These are phyloP conservation scores for Colletotrichum trifolii DNA, from an alignment of 2,329 filamentous ascomycete genomes.

Conservation along the genomic window DNA sequence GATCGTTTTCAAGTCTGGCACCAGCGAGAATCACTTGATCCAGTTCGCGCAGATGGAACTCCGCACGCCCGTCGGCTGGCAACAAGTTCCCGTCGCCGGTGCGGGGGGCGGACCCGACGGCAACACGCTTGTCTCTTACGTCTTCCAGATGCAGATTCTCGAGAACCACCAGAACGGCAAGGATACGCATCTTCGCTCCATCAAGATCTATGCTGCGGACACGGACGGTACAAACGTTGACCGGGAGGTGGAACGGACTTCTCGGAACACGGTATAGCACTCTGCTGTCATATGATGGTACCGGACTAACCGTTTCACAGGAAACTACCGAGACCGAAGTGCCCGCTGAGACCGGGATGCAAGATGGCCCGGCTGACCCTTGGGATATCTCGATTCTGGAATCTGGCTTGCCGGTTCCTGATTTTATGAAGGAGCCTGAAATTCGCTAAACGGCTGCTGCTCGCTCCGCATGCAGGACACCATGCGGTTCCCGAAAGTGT, in stretches of 20 bases:
- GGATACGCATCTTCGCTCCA: constrained; percentile 93
- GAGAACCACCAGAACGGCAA: constrained; percentile 99
- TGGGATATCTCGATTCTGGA: constrained; percentile 42
- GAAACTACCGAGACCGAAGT: constrained; percentile 15
- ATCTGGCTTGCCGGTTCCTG: constrained; percentile 49
- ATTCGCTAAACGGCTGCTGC: constrained; percentile 46
- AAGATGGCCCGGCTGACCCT: constrained; percentile 40
- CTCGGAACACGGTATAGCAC: constrained; percentile 13
- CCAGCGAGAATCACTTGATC: constrained; percentile 89
- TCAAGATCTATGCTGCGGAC: constrained; percentile 82
- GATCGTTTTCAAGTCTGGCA: constrained; percentile 89
- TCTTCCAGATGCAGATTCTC: constrained; percentile 88
- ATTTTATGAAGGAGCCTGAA: constrained; percentile 57
- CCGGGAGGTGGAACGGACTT: constrained; percentile 44
- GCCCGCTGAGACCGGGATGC: constrained; percentile 6
- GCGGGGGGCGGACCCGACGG: constrained; percentile 71
- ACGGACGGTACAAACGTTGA: constrained; percentile 55
- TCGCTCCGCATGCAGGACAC: background rate
- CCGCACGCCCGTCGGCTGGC: constrained; percentile 86
- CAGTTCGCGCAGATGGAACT: constrained; percentile 87
- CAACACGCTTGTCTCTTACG: constrained; percentile 85
- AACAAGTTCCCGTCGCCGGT: constrained; percentile 76
- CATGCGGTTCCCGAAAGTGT: background rate
- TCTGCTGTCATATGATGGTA: background rate
- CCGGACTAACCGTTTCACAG: background rate